phyloP scores from a whole-genome alignment of 768 basidiomycete genomes.

The Hemileccinum rubropunctum region DNA sequence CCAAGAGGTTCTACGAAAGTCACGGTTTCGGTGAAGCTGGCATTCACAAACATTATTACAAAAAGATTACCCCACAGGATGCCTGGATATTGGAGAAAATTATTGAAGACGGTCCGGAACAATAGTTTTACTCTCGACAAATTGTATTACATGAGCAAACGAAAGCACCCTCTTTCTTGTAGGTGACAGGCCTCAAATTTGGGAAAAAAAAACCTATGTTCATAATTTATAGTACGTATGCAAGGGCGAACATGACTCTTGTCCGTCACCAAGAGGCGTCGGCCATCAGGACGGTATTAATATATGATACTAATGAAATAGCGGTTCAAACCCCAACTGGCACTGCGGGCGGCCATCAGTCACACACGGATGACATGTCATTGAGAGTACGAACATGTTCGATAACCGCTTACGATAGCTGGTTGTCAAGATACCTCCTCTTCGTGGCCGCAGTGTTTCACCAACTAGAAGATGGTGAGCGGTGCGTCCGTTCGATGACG shows the following conservation, averaged over 20 bases:
- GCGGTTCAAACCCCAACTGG: conserved; percentile 14
- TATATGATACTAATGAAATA: conserved; percentile 24
- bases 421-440: conserved; percentile 41
- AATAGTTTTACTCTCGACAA: conserved; percentile 23
- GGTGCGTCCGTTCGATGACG: conserved; percentile 4
- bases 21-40: conserved; percentile 75
- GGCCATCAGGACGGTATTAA: conserved; percentile 23
- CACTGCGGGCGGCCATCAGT: conserved; percentile 17
- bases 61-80: conserved; percentile 79
- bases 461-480: conserved; percentile 46
- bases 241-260: conserved; percentile 23
- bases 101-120: conserved; percentile 32
- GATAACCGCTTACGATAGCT: conserved; percentile 16
- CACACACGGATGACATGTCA: conserved; percentile 9
- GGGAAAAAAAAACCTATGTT: conserved; percentile 17
- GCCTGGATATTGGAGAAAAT: conserved; percentile 84
- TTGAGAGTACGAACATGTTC: conserved; percentile 14
- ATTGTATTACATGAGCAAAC: conserved; percentile 25
- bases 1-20: conserved; percentile 79
- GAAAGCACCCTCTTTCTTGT: conserved; percentile 5
- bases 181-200: conserved; percentile 13
- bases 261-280: conserved; percentile 10
- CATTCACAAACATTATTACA: conserved; percentile 78
- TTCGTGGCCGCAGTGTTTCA: conserved; percentile 74
- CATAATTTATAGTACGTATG: conserved; percentile 31